Base-by-base conservation (phyloP, 2,329 filamentous ascomycete genomes). In the Mycosphaerella sp. region DNA sequence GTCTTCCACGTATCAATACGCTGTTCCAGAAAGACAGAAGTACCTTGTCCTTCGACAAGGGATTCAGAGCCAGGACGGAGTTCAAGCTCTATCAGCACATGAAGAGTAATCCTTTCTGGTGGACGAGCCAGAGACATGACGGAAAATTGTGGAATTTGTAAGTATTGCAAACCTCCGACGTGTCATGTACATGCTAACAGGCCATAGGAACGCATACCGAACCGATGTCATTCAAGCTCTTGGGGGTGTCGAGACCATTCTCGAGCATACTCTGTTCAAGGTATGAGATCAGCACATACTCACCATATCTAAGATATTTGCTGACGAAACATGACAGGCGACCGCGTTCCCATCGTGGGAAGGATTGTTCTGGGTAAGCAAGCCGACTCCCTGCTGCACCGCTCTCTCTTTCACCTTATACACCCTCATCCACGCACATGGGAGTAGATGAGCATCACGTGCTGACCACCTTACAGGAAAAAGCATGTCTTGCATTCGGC, bases 21-120 rank as follows among this genome's bases (percentile, higher is more conserved):
- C 78, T 98, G 2, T 98, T 98, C 83, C 93, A 98, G 70, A 98
- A 98, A 72, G 93, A 98, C 65, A 82, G 93, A 66, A 96, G 90
- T 70, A 98, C 93, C 0, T 80, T 98, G 59, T 95, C 89, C 67
- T 98, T 98, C 67, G 93, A 98, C 76, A 98, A 98, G 74, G 93
- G 93, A 51, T 98, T 97, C 84, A 86, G 93, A 63, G 85, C 91
- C 11, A 82, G 93, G 51, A 89, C 92, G 9, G 93, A 98, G 70
- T 98, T 98, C 78, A 98, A 98, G 78, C 85, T 93, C 31, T 98
- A 97, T 69, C 92, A 97, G 71, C 78, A 97, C 57, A 97, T 98
- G 92, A 96, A 95, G 82, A 95, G 87, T 73, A 96, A 97, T 69
- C 93, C 93, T 0, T 97, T 97, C 78, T 96, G 91, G 90, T 98